Base-by-base conservation (phyloP, 139 green algal genomes). In the Asterochloris sp. region DNA sequence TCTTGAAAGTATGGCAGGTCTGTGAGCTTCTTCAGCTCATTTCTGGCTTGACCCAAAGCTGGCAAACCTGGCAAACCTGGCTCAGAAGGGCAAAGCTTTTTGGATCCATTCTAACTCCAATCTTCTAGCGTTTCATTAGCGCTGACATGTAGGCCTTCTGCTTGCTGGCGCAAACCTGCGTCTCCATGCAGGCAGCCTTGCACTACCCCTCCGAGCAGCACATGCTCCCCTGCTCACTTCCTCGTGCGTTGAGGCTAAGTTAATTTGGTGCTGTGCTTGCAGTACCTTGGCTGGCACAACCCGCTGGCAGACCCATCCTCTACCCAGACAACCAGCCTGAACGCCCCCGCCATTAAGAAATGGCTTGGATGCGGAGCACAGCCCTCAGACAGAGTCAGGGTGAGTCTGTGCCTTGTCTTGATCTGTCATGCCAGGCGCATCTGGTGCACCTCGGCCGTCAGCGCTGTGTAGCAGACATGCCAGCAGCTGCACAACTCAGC, bases 341-440 rank as follows among this genome's bases (percentile, higher is more conserved):
- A 98, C 87, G 96, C 94, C 10, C 95, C 95, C 21, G 91, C 93
- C 54, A 98, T 98, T 87, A 98, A 98, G 92, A 94, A 96, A 87
- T 98, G 96, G 96, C 85, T 98, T 16, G 61, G 54, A 11, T 89
- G 93, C 24, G 96, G 96, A 13, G 96, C 95, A 11, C 86, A 95
- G 89, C 96, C 96, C 0, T 95, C 90, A 23, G 92, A 98, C 11
- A 97, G 94, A n/a, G 95, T 97, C 23, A 84, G 79, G 38, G 87
- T 88, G 76, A 86, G 98, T 74, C 88, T 98, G n/a, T 93, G 94
- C 79, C 95, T 95, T 86, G 94, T 93, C 0, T 89, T 91, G 89
- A 78, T 92, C 26, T n/a, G 38, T 54, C 38, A 2, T 54, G 38
- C 38, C 38, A 54, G 38, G 6, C 38, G 38, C 38, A 54, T 54